phyloP scores from a whole-genome alignment of 148 eudicot genomes.

The Nepenthes gracilis region DNA sequence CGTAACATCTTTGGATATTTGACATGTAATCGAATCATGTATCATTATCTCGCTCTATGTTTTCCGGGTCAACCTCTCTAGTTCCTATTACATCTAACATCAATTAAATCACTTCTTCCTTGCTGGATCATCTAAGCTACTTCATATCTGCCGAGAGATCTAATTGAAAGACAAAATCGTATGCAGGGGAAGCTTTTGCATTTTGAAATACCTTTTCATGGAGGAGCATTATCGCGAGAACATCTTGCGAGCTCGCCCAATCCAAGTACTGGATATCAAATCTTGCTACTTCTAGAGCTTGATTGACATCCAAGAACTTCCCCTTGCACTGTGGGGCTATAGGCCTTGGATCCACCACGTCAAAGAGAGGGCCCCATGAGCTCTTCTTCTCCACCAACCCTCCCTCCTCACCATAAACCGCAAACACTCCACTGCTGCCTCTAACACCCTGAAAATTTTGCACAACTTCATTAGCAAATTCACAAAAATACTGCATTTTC shows the following conservation, averaged over 20 bases:
- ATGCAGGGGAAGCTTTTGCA: not conserved
- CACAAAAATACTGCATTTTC: not conserved
- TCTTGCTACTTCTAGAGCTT: conserved; percentile 82
- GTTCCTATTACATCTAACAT: too few species aligned
- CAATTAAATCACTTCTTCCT: too few species aligned
- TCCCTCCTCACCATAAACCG: conserved; percentile 64
- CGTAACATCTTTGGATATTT: too few species aligned
- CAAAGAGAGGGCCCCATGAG: conserved; percentile 55
- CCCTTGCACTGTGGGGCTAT: conserved; percentile 57
- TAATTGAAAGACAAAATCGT: not conserved
- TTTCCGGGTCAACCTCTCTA: too few species aligned
- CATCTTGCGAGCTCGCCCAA: conserved; percentile 93
- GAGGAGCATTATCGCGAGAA: conserved; percentile 79
- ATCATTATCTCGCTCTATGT: too few species aligned
- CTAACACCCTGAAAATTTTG: conserved; percentile 33
- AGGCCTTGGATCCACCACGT: conserved; percentile 80
- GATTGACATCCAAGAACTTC: conserved; percentile 70
- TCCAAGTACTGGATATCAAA: conserved; percentile 85
- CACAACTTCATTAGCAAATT: conserved; percentile 3
- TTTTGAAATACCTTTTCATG: conserved; percentile 68
- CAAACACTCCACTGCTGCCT: conserved; percentile 53
- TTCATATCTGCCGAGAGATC: too few species aligned
- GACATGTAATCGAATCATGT: too few species aligned
- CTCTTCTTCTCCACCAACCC: conserved; percentile 50
- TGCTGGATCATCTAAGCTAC: too few species aligned